phyloP scores from a whole-genome alignment of 495 filamentous ascomycete genomes.

The Xylaria scruposa region DNA sequence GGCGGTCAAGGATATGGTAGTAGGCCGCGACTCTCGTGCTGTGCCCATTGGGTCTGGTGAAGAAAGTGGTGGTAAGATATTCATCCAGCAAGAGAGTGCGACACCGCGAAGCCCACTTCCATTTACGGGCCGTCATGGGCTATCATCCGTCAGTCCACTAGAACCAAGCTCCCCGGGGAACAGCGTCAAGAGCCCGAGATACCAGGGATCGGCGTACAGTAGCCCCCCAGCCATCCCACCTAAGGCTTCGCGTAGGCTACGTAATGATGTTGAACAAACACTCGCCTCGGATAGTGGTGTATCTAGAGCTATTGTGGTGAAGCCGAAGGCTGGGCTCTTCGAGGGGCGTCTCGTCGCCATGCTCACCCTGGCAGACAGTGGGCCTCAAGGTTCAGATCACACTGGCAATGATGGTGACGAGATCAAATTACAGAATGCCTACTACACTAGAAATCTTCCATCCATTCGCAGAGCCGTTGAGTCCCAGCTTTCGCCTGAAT shows the following conservation, averaged over 20 bases:
- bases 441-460: slow-evolving; percentile 46
- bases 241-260: slow-evolving; percentile 32
- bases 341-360: slow-evolving; percentile 54
- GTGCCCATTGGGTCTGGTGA: slow-evolving; percentile 47
- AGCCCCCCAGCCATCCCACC: slow-evolving; percentile 27
- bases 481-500: slow-evolving; percentile 35
- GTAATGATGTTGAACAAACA: slow-evolving; percentile 32
- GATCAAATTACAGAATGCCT: slow-evolving; percentile 47
- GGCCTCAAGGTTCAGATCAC: slow-evolving; percentile 26
- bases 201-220: slow-evolving; percentile 18
- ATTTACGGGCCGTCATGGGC: not conserved
- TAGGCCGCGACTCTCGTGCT: slow-evolving; percentile 17
- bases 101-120: slow-evolving; percentile 28
- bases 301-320: slow-evolving; percentile 47
- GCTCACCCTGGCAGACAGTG: slow-evolving; percentile 43
- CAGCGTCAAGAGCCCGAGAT: slow-evolving; percentile 18
- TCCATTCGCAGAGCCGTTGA: slow-evolving; percentile 42
- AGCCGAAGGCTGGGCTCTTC: slow-evolving; percentile 54
- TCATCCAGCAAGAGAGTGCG: slow-evolving; percentile 46
- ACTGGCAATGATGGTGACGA: slow-evolving; percentile 34
- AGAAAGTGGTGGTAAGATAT: slow-evolving; percentile 49
- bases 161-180: slow-evolving; percentile 23
- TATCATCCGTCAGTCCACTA: slow-evolving; percentile 25
- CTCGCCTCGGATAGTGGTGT: slow-evolving; percentile 35
- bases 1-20: slow-evolving; percentile 1